phyloP scores from a whole-genome alignment of 345 rosid genomes.

The Abelmoschus esculentus region DNA sequence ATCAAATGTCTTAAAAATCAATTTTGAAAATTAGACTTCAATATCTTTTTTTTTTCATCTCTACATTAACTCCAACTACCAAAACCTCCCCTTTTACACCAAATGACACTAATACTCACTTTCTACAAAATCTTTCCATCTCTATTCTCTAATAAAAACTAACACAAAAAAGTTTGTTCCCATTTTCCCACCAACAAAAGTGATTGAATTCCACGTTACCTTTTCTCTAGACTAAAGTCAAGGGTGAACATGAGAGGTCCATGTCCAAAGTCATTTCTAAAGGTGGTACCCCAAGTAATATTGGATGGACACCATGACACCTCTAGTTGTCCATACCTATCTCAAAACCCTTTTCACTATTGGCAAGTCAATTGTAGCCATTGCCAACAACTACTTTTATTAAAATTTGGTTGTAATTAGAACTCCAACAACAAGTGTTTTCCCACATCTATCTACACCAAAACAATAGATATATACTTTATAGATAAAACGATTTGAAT shows the following conservation, averaged over 20 bases:
- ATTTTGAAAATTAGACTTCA: too few relatives aligned
- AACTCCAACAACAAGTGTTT: not conserved
- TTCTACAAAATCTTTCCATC: not conserved
- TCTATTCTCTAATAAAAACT: not conserved
- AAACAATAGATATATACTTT: not conserved
- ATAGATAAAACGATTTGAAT: too few relatives aligned
- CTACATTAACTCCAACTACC: too few relatives aligned
- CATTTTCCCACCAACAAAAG: not conserved
- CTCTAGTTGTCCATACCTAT: not conserved
- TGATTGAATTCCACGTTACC: not conserved
- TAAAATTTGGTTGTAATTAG: conserved; percentile 8
- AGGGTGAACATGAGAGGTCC: not conserved
- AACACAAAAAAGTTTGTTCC: not conserved
- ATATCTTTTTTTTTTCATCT: too few relatives aligned
- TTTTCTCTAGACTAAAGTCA: not conserved
- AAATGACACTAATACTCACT: too few relatives aligned
- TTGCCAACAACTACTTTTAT: not conserved
- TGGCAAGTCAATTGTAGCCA: conserved; percentile 10
- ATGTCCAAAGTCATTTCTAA: conserved; percentile 5
- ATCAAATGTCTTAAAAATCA: too few relatives aligned
- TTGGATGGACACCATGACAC: not conserved
- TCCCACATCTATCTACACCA: not conserved
- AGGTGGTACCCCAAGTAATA: not conserved
- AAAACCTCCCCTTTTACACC: too few relatives aligned
- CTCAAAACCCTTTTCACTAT: too few relatives aligned